A percentile compares a stretch with the other conserved stretches of the same genome.
Evolutionary conservation across 176 grass and related monocot genomes (phyloP).

Genomic region (Stipa capillata): DNA sequence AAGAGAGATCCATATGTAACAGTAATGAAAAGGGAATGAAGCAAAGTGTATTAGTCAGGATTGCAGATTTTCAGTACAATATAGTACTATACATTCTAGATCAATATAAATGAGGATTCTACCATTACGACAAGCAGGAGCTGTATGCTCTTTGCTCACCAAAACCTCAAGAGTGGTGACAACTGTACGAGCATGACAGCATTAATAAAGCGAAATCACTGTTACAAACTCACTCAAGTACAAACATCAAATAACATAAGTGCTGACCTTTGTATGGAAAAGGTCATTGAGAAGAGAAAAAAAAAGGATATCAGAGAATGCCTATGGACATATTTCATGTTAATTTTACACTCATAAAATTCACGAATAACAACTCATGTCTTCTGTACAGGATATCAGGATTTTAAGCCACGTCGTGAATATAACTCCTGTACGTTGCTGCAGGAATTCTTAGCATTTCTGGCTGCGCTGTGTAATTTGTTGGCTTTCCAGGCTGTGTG

Average conservation of each 20-base stretch:
- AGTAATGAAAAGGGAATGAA: constrained; percentile 2
- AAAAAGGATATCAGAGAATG: neutral
- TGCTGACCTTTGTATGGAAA: neutral
- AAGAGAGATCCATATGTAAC: neutral
- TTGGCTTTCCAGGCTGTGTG: neutral
- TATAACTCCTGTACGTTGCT: neutral
- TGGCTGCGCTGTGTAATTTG: neutral
- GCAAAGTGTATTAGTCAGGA: neutral
- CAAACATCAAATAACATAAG: neutral
- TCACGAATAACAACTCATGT: neutral
- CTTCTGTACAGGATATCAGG: neutral
- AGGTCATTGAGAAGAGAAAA: neutral
- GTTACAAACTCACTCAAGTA: neutral
- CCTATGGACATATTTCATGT: neutral
- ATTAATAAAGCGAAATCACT: neutral
- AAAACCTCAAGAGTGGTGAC: neutral
- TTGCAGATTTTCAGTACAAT: neutral
- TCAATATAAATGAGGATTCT: neutral
- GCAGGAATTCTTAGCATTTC: neutral
- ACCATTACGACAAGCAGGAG: neutral
- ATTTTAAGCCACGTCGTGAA: neutral
- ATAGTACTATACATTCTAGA: neutral
- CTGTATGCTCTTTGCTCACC: neutral
- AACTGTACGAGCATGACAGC: neutral
- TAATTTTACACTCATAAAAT: neutral